Percentiles rank a stretch among this genome's conserved stretches.
These are phyloP conservation scores for Aphanomyces astaci DNA, from an alignment of 352 stramenopile species.

Conservation along the genomic window DNA sequence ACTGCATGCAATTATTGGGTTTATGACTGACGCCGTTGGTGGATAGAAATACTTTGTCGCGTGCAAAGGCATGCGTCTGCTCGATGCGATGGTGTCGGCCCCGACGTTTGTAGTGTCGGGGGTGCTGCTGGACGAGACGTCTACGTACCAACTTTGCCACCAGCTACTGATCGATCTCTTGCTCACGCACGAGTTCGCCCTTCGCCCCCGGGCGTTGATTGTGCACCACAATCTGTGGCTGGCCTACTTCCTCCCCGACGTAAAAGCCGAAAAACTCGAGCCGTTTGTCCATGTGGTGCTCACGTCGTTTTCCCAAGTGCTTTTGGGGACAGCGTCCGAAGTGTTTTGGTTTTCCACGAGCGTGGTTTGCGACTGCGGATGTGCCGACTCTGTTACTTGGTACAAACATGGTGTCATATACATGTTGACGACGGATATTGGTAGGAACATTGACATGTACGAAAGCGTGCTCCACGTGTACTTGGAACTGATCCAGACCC, in stretches of 20 bases:
- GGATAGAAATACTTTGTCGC: slow-evolving; percentile 21
- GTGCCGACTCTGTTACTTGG: background rate
- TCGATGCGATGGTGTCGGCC: slow-evolving; percentile 6
- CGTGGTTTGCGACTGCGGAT: slow-evolving; percentile 11
- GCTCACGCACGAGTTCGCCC: slow-evolving; percentile 2
- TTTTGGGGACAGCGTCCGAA: background rate
- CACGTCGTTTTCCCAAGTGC: background rate
- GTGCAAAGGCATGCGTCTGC: slow-evolving; percentile 13
- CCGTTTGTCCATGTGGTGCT: background rate
- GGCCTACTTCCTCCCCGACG: background rate
- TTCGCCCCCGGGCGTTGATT: background rate
- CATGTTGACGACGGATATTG: too few relatives aligned
- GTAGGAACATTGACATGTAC: slow-evolving; percentile 16
- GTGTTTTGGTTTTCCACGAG: background rate
- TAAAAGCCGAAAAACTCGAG: background rate
- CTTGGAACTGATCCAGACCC: slow-evolving; percentile 15
- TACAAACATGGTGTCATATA: background rate
- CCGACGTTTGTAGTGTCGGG: background rate
- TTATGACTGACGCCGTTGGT: background rate
- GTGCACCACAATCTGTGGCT: slow-evolving; percentile 12
- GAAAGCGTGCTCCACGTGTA: background rate
- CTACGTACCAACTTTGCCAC: background rate
- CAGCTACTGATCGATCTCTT: background rate
- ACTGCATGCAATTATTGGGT: background rate
- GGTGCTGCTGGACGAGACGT: background rate